phyloP scores from a whole-genome alignment of 2,329 filamentous ascomycete genomes.

The Aspergillus sp. region DNA sequence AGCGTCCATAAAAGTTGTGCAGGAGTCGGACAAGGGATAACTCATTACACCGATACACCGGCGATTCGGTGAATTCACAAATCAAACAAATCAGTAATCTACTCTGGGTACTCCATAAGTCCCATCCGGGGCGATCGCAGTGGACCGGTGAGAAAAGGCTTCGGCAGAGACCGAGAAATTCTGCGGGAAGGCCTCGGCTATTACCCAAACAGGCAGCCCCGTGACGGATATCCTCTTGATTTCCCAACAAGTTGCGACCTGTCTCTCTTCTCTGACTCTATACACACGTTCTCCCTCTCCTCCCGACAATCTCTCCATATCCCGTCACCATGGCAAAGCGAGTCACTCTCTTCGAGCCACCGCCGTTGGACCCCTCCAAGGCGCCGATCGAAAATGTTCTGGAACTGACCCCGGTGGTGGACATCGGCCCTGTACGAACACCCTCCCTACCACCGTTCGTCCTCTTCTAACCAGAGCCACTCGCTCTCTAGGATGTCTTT shows the following conservation, averaged over 20 bases:
- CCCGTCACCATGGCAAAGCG: slow-evolving; percentile 29
- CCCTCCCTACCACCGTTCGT: neutral
- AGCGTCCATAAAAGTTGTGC: too few relatives aligned
- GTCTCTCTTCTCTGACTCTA: neutral
- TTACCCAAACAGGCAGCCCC: slow-evolving; percentile 13
- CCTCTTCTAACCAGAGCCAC: slow-evolving; percentile 4
- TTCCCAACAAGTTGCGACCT: neutral
- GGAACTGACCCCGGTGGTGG: slow-evolving; percentile 72
- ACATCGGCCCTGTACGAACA: slow-evolving; percentile 57
- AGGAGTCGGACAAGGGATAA: too few relatives aligned
- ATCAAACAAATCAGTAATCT: too few relatives aligned
- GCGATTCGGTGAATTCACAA: too few relatives aligned
- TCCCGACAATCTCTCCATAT: neutral
- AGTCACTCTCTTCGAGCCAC: slow-evolving; percentile 70
- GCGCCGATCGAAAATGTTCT: slow-evolving; percentile 86
- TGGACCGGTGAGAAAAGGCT: neutral
- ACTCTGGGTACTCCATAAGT: too few relatives aligned
- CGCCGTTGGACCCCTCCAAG: slow-evolving; percentile 68
- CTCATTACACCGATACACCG: too few relatives aligned
- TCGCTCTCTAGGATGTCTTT: slow-evolving; percentile 69
- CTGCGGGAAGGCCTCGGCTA: slow-evolving; percentile 13
- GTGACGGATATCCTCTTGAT: neutral
- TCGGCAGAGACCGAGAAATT: slow-evolving; percentile 2
- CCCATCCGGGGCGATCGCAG: neutral
- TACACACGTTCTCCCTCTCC: neutral